Evolutionary conservation across 805 yeast genomes (phyloP), one percentile per base, ranked within the genome.

Genomic region (Teunomyces panamensis): DNA sequence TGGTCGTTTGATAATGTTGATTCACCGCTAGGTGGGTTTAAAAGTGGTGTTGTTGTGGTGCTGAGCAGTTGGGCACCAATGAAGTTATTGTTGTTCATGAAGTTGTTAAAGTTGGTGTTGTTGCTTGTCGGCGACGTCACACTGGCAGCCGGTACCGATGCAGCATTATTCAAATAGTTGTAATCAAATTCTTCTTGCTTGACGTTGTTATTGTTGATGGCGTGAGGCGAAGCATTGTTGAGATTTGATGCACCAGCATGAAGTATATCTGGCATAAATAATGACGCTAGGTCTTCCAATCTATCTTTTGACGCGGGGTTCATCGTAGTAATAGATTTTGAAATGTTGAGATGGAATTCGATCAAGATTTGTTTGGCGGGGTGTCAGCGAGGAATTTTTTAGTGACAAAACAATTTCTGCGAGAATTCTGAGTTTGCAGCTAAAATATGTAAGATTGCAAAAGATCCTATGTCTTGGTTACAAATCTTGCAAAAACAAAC

Each of bases 271-370:
- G 75, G 75, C 28, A 73, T 57, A 43, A 73, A 73, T 37, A 73
- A 59, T 35, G 75, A 63, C 41, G 76, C 68, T 17, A 73, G 59
- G 53, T 73, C 77, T 49, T 73, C 75, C 45, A 68, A 58, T 35
- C 61, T 37, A n/a, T 37, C 41, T 26, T 37, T 37, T 13, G 41
- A 20, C 9, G 41, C 27, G 13, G 41, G 30, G 26, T 37, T 37
- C 41, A 37, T 37, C 16, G 27, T 24, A 7, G 24, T 2, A 13
- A 11, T 16, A 10, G 16, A 11, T 20, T 10, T 37, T 20, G 9
- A 11, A 24, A 26, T 37, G 28, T 13, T 24, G 30, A 39, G 30
- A 26, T 37, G 27, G 16, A 34, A n/a, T 26, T 37, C 20, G 34
- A 32, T 9, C 20, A 20, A 5, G 24, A 20, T 30, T 42, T 30